These are phyloP conservation scores for Penicillium steckii DNA, from an alignment of 495 filamentous ascomycete species.

Conservation along the genomic window DNA sequence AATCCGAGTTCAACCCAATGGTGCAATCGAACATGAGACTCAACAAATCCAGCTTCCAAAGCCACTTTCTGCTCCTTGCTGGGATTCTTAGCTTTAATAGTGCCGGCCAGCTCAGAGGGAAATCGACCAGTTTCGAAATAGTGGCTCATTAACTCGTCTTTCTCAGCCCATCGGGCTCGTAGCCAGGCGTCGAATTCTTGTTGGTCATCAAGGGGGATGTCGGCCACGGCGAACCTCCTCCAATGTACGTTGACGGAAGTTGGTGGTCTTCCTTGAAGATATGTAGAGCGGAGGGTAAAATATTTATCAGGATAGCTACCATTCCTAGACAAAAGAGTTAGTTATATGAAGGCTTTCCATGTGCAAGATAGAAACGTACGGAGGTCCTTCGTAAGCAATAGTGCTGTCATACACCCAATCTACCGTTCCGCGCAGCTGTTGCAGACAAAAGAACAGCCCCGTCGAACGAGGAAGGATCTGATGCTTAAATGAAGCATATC, in stretches of 20 bases:
- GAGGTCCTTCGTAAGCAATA: slow-evolving; percentile 65
- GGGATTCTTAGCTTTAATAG: slow-evolving; percentile 37
- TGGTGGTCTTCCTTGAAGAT: slow-evolving; percentile 63
- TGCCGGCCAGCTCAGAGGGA: slow-evolving; percentile 54
- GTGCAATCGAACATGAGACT: slow-evolving; percentile 53
- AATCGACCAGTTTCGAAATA: slow-evolving; percentile 60
- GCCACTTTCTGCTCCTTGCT: slow-evolving; percentile 31
- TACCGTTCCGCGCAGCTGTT: slow-evolving; percentile 58
- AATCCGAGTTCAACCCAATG: slow-evolving; percentile 55
- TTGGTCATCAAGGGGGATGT: slow-evolving; percentile 59
- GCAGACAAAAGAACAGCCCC: slow-evolving; percentile 61
- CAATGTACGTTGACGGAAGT: slow-evolving; percentile 72
- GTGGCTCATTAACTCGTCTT: slow-evolving; percentile 59
- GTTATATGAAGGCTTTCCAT: slow-evolving; percentile 2
- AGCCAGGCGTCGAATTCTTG: slow-evolving; percentile 60
- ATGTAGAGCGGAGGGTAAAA: slow-evolving; percentile 63
- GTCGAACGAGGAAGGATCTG: slow-evolving; percentile 61
- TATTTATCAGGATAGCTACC: slow-evolving; percentile 64
- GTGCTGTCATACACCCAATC: slow-evolving; percentile 71
- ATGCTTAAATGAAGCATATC: slow-evolving; percentile 52
- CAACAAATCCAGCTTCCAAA: slow-evolving; percentile 52
- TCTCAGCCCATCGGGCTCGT: slow-evolving; percentile 58
- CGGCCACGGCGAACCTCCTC: slow-evolving; percentile 56
- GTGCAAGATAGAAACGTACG: slow-evolving; percentile 43
- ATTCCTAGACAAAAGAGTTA: slow-evolving; percentile 39